Base-by-base conservation (phyloP, 2,329 filamentous ascomycete species). In the Ceratocystis papillata region DNA sequence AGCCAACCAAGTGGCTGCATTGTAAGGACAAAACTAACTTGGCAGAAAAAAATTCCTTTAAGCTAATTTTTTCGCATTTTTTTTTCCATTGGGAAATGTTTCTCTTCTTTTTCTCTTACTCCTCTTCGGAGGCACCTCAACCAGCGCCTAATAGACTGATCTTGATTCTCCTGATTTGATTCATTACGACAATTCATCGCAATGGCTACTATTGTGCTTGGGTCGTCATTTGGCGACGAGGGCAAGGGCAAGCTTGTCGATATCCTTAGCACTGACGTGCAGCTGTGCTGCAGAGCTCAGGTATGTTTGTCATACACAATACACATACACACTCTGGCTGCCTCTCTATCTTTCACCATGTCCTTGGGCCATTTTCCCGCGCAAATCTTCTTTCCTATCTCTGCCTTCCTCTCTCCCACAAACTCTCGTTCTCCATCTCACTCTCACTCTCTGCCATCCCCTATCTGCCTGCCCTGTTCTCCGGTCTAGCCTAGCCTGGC, bases 211-310 rank as follows among this genome's bases (percentile, higher is more conserved):
- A 66, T 68, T 64, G 64, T 68, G 61, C 67, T 68, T 62, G 67
- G 67, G 41, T 68, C 67, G 61, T 66, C 64, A 41, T 68, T 68
- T 64, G 67, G 67, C 67, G 67, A 68, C 46, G 67, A 68, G 60
- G 67, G 67, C 67, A 68, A 68, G 67, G 67, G 67, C 53, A 66
- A 68, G 62, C 64, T 68, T 66, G 60, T 62, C 57, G 64, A 66
- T 62, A 66, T 68, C 62, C 64, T 68, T 15, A 64, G 64, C 60
- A 61, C 59, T 64, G 67, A 68, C 53, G 67, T 68, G 63, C 67
- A 68, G 67, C 67, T 68, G 63, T 68, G 67, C 67, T 68, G 67
- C 67, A 65, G 67, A 64, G 67, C 64, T 64, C 67, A 66, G 64
- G 64, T 68, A 66, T 22, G 64, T 57, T 45, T 41, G 28, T 63